These are phyloP conservation scores for Colletotrichum sublineola DNA, from an alignment of 2,329 filamentous ascomycete species.

Conservation along the genomic window DNA sequence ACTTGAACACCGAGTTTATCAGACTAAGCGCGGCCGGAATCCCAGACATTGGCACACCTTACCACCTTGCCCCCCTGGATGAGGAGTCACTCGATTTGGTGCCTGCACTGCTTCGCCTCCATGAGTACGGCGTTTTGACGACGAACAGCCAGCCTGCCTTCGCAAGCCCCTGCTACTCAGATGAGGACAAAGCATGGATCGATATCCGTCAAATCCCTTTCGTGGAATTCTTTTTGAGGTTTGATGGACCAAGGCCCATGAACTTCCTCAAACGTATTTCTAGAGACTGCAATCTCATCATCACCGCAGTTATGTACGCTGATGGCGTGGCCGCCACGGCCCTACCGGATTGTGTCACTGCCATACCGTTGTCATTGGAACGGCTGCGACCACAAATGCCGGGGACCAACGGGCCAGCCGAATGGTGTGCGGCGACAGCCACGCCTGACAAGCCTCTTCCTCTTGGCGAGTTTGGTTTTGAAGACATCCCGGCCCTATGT, in stretches of 20 bases:
- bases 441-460: not conserved
- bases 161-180: not conserved
- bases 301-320: not conserved
- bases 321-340: not conserved
- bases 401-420: not conserved
- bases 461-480: not conserved
- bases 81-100: not conserved
- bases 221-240: not conserved
- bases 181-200: not conserved
- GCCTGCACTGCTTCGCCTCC: not conserved
- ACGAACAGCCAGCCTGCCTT: not conserved
- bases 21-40: not conserved
- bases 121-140: not conserved
- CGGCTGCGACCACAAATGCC: not conserved
- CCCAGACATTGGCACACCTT: not conserved
- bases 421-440: not conserved
- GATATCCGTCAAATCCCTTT: not conserved
- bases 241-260: not conserved
- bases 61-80: not conserved
- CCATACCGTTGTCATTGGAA: not conserved
- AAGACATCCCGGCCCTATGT: not conserved
- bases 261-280: not conserved
- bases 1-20: not conserved
- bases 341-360: not conserved
- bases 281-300: not conserved